Percentiles rank a stretch among this genome's conserved stretches.
Evolutionary conservation across 495 filamentous ascomycete genomes (phyloP).

Genomic region (Copromyces sp.): DNA sequence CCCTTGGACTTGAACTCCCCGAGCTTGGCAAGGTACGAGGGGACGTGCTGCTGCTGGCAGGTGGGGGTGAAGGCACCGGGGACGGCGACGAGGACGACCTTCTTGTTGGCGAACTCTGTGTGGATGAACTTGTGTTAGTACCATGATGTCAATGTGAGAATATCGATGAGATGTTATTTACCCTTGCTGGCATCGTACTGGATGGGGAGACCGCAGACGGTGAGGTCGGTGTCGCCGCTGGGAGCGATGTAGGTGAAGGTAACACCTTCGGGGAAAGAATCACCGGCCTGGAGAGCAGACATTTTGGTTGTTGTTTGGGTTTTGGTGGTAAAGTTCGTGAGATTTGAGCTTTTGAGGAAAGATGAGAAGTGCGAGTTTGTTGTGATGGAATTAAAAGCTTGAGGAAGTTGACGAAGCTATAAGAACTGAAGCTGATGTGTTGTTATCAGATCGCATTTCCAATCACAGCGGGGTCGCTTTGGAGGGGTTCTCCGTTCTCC

Average conservation of each 20-base stretch:
- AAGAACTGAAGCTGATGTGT: not conserved
- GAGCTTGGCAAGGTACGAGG: constrained; percentile 71
- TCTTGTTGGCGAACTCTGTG: constrained; percentile 72
- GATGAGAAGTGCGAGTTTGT: not conserved
- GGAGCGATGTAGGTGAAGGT: constrained; percentile 72
- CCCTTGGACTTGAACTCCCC: constrained; percentile 68
- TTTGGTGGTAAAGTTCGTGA: not conserved
- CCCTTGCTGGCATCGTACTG: constrained; percentile 73
- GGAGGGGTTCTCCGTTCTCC: not conserved
- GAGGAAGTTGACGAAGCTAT: not conserved
- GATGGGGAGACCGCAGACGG: constrained; percentile 67
- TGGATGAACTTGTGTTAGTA: not conserved
- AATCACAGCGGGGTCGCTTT: not conserved
- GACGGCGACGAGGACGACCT: constrained; percentile 82
- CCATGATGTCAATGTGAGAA: not conserved
- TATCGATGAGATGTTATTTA: constrained; percentile 5
- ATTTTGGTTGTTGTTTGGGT: constrained; percentile 34
- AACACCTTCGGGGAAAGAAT: constrained; percentile 72
- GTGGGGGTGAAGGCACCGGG: constrained; percentile 94
- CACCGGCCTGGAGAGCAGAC: constrained; percentile 67
- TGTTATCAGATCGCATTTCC: not conserved
- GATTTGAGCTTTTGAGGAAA: not conserved
- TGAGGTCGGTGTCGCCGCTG: constrained; percentile 52
- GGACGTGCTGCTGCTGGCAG: constrained; percentile 79
- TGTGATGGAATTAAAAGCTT: not conserved